phyloP scores from a whole-genome alignment of 345 rosid species.

The Camelina laxa region DNA sequence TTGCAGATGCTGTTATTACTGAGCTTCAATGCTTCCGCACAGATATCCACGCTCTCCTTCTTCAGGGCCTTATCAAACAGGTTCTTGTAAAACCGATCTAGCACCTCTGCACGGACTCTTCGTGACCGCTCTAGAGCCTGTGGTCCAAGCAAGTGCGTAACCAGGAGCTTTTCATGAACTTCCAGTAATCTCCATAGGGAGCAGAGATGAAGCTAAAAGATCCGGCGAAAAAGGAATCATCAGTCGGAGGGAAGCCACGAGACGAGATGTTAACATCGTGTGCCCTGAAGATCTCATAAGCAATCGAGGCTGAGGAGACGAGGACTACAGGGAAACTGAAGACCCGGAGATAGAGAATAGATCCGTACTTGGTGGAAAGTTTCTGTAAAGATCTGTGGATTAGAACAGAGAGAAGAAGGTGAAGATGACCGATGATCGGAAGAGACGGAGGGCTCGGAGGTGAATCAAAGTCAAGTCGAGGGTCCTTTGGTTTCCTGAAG shows the following conservation, averaged over 20 bases:
- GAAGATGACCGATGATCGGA: slow-evolving; percentile 25
- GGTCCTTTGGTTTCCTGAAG: slow-evolving; percentile 6
- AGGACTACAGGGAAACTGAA: slow-evolving; percentile 2
- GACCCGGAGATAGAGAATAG: slow-evolving; percentile 27
- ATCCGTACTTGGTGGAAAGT: slow-evolving; percentile 21
- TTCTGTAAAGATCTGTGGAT: slow-evolving; percentile 8
- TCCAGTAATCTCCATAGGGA: slow-evolving; percentile 35
- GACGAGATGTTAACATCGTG: slow-evolving; percentile 27
- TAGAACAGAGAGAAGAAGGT: slow-evolving; percentile 2
- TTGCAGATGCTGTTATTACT: slow-evolving; percentile 8
- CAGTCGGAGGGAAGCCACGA: not conserved
- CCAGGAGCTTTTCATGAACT: slow-evolving; percentile 41
- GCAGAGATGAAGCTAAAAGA: not conserved
- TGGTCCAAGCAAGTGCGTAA: slow-evolving; percentile 16
- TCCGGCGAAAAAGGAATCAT: not conserved
- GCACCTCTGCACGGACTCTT: slow-evolving; percentile 12
- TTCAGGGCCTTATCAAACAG: slow-evolving; percentile 19
- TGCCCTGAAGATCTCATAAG: slow-evolving; percentile 21
- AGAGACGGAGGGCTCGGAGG: slow-evolving; percentile 28
- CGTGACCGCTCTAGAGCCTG: slow-evolving; percentile 14
- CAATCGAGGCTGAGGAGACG: slow-evolving; percentile 19
- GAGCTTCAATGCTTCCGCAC: slow-evolving; percentile 1
- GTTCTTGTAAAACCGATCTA: not conserved
- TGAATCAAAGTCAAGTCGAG: not conserved
- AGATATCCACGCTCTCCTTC: slow-evolving; percentile 17